Evolutionary conservation across 2,329 filamentous ascomycete genomes (phyloP).

Genomic region (Clarireedia monteithiana): DNA sequence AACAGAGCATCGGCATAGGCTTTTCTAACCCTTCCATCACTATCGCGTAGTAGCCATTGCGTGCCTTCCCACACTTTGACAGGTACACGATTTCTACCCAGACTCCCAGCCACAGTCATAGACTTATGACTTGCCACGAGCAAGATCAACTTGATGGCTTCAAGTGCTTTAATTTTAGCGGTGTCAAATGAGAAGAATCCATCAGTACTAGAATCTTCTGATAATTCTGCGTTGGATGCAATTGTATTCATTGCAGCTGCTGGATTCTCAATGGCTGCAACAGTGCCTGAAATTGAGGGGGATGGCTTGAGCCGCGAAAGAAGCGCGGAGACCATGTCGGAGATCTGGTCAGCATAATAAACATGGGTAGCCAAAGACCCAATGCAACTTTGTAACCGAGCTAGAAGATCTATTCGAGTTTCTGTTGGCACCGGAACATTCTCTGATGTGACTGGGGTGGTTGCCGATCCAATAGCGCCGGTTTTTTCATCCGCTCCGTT

Average conservation of each 20-base stretch:
- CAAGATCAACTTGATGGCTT: constrained; percentile 75
- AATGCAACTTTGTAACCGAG: constrained; percentile 71
- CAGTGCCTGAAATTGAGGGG: constrained; percentile 34
- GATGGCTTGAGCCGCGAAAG: constrained; percentile 69
- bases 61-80: constrained; percentile 93
- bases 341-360: constrained; percentile 94
- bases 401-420: constrained; percentile 54
- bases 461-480: constrained; percentile 18
- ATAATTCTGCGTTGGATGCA: constrained; percentile 38
- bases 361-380: constrained; percentile 89
- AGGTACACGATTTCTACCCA: constrained; percentile 67
- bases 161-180: constrained; percentile 59
- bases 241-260: constrained; percentile 40
- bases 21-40: constrained; percentile 67
- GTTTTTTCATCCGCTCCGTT: constrained; percentile 13
- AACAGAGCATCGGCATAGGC: constrained; percentile 79
- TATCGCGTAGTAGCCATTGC: constrained; percentile 81
- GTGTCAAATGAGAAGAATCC: constrained; percentile 56
- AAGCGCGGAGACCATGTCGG: constrained; percentile 84
- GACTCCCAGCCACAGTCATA: constrained; percentile 50
- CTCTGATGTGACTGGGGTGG: constrained; percentile 25
- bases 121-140: constrained; percentile 67
- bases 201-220: constrained; percentile 45
- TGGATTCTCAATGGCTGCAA: constrained; percentile 36
- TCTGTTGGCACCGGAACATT: constrained; percentile 40